These are phyloP conservation scores for Lithohypha guttulata DNA, from an alignment of 2,329 filamentous ascomycete species.

Conservation along the genomic window DNA sequence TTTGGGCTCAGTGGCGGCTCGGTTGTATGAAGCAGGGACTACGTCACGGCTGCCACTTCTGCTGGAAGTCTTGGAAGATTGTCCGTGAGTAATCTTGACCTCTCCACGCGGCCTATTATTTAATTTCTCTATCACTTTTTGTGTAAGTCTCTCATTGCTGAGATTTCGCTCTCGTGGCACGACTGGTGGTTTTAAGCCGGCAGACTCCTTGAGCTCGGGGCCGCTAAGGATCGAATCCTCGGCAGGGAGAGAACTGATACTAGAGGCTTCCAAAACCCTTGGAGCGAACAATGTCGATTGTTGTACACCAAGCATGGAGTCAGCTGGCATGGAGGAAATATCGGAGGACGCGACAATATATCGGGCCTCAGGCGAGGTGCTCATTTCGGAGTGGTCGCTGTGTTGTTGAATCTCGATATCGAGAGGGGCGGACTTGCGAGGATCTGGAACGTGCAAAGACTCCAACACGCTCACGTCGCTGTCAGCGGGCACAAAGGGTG, in stretches of 20 bases:
- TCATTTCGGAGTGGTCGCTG: slow-evolving; percentile 58
- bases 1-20: slow-evolving; percentile 40
- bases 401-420: slow-evolving; percentile 73
- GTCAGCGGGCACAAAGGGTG: slow-evolving; percentile 24
- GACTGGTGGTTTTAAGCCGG: slow-evolving; percentile 48
- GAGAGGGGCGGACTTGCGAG: slow-evolving; percentile 54
- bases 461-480: slow-evolving; percentile 60
- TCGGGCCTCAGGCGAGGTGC: slow-evolving; percentile 47
- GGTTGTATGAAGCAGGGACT: slow-evolving; percentile 28
- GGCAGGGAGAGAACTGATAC: slow-evolving; percentile 3
- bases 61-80: slow-evolving; percentile 35
- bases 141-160: slow-evolving; percentile 56
- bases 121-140: slow-evolving; percentile 59
- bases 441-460: slow-evolving; percentile 55
- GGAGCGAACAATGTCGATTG: slow-evolving; percentile 32
- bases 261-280: slow-evolving; percentile 3
- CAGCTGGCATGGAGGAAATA: slow-evolving; percentile 71
- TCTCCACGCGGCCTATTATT: slow-evolving; percentile 39
- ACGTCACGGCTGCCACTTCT: slow-evolving; percentile 35
- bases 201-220: slow-evolving; percentile 23
- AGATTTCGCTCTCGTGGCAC: slow-evolving; percentile 51
- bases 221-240: slow-evolving; percentile 7
- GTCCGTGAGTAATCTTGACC: slow-evolving; percentile 31
- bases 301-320: slow-evolving; percentile 54
- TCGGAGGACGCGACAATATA: slow-evolving; percentile 62